These are phyloP conservation scores for Dioscorea alata DNA, from an alignment of 106 monocot species.

Conservation along the genomic window DNA sequence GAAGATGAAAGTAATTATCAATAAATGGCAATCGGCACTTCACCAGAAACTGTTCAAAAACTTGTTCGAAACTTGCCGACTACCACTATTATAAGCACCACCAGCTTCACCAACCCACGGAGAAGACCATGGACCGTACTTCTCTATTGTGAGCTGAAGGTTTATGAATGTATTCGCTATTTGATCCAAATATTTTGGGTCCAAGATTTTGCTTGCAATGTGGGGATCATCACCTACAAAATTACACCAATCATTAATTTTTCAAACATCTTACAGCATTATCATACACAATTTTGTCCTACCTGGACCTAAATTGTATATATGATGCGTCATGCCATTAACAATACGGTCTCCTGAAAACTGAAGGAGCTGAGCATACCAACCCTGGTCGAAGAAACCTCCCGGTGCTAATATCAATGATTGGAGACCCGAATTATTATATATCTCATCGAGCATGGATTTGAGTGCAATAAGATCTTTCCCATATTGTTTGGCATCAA, in stretches of 20 bases:
- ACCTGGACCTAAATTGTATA: slow-evolving; percentile 95
- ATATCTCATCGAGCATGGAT: slow-evolving; percentile 44
- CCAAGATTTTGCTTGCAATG: slow-evolving; percentile 42
- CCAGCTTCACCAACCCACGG: slow-evolving; percentile 97
- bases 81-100: slow-evolving; percentile 88
- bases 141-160: slow-evolving; percentile 46
- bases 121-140: slow-evolving; percentile 85
- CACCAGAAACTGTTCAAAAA: slow-evolving; percentile 95
- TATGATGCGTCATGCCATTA: slow-evolving; percentile 74
- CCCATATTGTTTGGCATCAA: slow-evolving; percentile 53
- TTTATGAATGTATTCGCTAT: slow-evolving; percentile 54
- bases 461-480: slow-evolving; percentile 62
- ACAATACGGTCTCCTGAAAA: slow-evolving; percentile 62
- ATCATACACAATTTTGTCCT: neutral
- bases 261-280: neutral
- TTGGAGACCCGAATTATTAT: slow-evolving; percentile 21
- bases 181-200: slow-evolving; percentile 54
- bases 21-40: neutral
- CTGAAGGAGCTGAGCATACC: slow-evolving; percentile 81
- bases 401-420: slow-evolving; percentile 81
- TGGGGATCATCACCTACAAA: slow-evolving; percentile 65
- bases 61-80: slow-evolving; percentile 56
- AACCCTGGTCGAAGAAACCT: slow-evolving; percentile 74
- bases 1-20: neutral
- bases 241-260: neutral